phyloP scores from a whole-genome alignment of 2,329 filamentous ascomycete genomes.

The Fusarium albosuccineum region DNA sequence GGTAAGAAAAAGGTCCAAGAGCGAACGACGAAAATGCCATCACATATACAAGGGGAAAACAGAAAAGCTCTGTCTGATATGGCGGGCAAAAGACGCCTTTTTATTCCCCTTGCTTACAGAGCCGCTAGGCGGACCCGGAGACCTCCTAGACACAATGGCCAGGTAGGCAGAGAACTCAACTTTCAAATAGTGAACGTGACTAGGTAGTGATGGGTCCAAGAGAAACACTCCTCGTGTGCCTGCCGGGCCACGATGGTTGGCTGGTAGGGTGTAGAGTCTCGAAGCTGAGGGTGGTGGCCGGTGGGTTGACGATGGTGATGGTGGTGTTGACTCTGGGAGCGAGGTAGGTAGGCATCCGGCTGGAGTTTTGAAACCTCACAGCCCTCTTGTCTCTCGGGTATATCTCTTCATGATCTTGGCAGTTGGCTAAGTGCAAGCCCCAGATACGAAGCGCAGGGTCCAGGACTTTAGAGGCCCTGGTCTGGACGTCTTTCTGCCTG shows the following conservation, averaged over 20 bases:
- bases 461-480: constrained; percentile 5
- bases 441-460: constrained; percentile 35
- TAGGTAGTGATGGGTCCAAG: constrained; percentile 12
- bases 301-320: constrained; percentile 38
- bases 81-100: constrained; percentile 30
- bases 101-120: constrained; percentile 29
- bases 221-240: constrained; percentile 31
- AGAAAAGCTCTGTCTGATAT: not conserved
- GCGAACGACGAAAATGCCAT: constrained; percentile 28
- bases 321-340: constrained; percentile 24
- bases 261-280: constrained; percentile 19
- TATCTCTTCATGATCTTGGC: constrained; percentile 6
- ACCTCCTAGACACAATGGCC: constrained; percentile 11
- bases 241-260: constrained; percentile 37
- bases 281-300: constrained; percentile 20
- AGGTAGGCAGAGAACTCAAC: constrained; percentile 30
- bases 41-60: constrained; percentile 18
- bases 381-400: constrained; percentile 16
- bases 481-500: constrained; percentile 3
- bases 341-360: constrained; percentile 12
- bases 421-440: constrained; percentile 5
- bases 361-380: constrained; percentile 32
- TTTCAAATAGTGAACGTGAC: constrained; percentile 35
- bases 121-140: constrained; percentile 15
- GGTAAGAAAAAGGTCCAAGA: constrained; percentile 18